Base-by-base conservation (phyloP, 2,329 filamentous ascomycete genomes). In the Tolypocladium paradoxum region DNA sequence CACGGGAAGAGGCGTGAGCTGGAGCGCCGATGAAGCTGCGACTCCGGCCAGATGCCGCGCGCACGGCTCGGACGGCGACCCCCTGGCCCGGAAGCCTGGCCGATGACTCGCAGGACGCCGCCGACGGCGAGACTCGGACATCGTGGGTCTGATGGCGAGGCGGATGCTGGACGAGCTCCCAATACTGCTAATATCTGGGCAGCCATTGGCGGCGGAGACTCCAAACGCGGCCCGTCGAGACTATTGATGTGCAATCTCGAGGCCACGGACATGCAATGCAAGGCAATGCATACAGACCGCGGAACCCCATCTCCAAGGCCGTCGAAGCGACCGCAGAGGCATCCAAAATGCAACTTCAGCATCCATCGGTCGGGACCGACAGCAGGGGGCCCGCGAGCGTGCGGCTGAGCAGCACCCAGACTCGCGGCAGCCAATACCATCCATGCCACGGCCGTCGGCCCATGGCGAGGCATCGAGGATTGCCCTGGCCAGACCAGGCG, bases 371-470 rank as follows among this genome's bases (percentile, higher is more conserved):
- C 2, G 33, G 31, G 29, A 31, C 29, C 29, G 29, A 11, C 7
- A 24, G 8, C 24, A 50, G 20, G 49, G 49, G 35, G 43, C 38
- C 20, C 37, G 52, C 47, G 38, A 20, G 29, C 43, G 22, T 54
- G 54, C 50, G 50, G 54, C 55, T 54, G 53, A 53, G 38, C 29
- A n/a, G 24, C 24, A 31, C 40, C 33, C 33, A 48, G 38, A 18
- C 14, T 1, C 14, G 22, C 12, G 11, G 20, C 34, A 36, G 48
- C 48, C 48, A 50, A 50, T 50, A 22, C 49, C 4, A 24, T 24
- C 43, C 22, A 27, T 22, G 20, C 20, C 43, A 46, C 27, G 16
- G 43, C 16, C 27, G 9, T 46, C 43, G 43, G 29, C 43, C 43
- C 43, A 46, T 46, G 43, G 18, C 11, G 6, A n/a, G n/a, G n/a